Base-by-base conservation (phyloP, 768 basidiomycete genomes). In the Leccinum pellstonianum region DNA sequence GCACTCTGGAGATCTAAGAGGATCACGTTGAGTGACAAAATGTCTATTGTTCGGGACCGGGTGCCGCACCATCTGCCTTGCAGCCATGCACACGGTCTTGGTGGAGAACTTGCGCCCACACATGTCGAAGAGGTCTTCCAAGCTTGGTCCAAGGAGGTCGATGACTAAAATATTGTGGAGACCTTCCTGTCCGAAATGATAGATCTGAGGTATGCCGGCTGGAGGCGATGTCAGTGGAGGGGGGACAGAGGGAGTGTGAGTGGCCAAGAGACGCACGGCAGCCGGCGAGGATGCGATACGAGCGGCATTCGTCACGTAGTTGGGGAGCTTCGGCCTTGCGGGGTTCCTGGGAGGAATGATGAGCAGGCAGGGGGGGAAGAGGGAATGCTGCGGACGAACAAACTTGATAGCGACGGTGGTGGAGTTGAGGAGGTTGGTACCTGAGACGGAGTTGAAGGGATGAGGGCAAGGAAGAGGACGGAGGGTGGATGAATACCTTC, bases 351-450 rank as follows among this genome's bases (percentile, higher is more conserved):
- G 47, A 55, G 66, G 66, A 56, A 60, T 55, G 31, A 57, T 62
- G 66, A 59, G 63, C 23, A 17, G n/a, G 63, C 21, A 35, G 27
- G 21, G 33, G 4, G 38, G n/a, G 15, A n/a, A 11, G 31, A 12
- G 11, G 50, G 9, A 4, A 54, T 15, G 48, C 50, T 51, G 62
- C 4, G 41, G 51, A 86, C 95, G 77, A 71, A 98, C 97, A 85
- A 99, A 99, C 82, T 99, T 99, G 87, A 99, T 98, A 64, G 97
- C 97, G 62, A 98, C 96, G 10, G 95, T 95, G 79, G 96, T 95
- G 4, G 91, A 94, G 81, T 99, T 99, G 78, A 98, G 86, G 33
- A 99, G 81, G 73, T 99, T 99, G 8, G 95, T 96, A 27, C 96
- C 96, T 98, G 70, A 52, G 62, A 55, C 9, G 56, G 41, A 35